Conservation (phyloP, 192 early-diverging fungal species). For the Backusella sp. region DNA sequence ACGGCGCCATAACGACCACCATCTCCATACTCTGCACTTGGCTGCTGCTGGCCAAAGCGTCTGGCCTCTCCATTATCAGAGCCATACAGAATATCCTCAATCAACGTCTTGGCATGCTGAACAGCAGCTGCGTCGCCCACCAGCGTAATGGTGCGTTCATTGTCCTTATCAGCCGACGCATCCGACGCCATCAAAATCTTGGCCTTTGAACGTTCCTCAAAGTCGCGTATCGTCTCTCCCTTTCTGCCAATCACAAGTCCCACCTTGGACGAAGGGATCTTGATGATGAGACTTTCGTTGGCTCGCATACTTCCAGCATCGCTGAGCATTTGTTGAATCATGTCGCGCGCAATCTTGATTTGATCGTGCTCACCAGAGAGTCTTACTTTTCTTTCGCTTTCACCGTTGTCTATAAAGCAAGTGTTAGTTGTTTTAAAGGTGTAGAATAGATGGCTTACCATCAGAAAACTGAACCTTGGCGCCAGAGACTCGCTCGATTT, state of each 20-base stretch:
- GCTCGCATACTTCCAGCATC: conserved; percentile 22
- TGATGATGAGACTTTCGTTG: conserved; percentile 46
- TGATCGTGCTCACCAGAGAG: conserved; percentile 47
- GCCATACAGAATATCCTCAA: conserved; percentile 70
- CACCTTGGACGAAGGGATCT: conserved; percentile 67
- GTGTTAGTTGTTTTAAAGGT: no score
- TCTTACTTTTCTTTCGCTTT: conserved; percentile 48
- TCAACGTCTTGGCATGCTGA: conserved; percentile 65
- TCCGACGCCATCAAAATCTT: conserved; percentile 71
- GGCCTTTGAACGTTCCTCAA: conserved; percentile 66
- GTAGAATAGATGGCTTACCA: conserved; percentile 5
- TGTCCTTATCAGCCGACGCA: conserved; percentile 31
- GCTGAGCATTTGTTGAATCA: conserved; percentile 50
- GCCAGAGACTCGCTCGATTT: conserved; percentile 70
- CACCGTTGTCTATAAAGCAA: conserved; percentile 31
- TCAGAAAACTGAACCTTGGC: conserved; percentile 65
- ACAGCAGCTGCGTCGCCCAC: conserved; percentile 69
- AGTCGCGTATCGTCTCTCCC: conserved; percentile 74
- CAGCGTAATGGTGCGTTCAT: conserved; percentile 61
- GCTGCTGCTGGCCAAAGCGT: not conserved
- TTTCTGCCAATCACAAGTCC: conserved; percentile 82
- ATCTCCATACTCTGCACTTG: not conserved
- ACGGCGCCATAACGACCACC: conserved; percentile 14
- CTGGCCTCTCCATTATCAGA: conserved; percentile 14
- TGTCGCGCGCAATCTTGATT: conserved; percentile 48